Base-by-base conservation (phyloP, 371 early-diverging fungal species). In the Rhizoclosmatium hyalinum region DNA sequence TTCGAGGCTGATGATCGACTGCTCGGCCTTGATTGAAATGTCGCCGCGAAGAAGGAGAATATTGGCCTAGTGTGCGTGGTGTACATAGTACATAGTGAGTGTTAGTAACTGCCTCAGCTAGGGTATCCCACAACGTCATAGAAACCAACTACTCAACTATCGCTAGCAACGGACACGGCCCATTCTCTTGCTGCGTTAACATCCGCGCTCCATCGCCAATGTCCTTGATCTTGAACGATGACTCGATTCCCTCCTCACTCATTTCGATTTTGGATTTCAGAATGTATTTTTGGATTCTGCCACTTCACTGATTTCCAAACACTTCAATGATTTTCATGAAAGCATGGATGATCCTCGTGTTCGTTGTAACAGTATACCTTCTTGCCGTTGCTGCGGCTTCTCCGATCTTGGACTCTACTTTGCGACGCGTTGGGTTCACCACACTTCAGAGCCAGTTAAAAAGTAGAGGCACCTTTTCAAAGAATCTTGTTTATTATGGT, bases 91-190 rank as follows among this genome's bases (percentile, higher is more conserved):
- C 12, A 12, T 19, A 12, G 44, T 5, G 41, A 8, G 41, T 21
- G 21, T 44, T 14, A 12, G 41, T 65, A 24, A 21, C 24, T 19
- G 24, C 8, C 14, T 60, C n/a, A 10, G 19, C 14, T 17, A 19
- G 55, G 14, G 55, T 54, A 12, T 14, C 39, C 21, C 8, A 60
- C 39, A 12, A 43, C 17, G 8, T 14, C 65, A 12, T 14, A 21
- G 21, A 21, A 56, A 60, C 45, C 14, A n/a, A 8, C 43, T 10
- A 58, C 10, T 21, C 63, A 80, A 92, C 89, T 10, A 96, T 87
- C 4, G 95, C 94, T 0, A 96, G 85, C 61, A 96, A 77, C 19
- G 97, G 97, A 79, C 97, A 96, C 0, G 97, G 97, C 0, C 97
- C 96, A 81, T 96, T 95, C 71, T 90, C 90, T 83, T 94, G 94